Conservation (phyloP, 805 yeast genomes). For the Starmerella gropengiesseri region DNA sequence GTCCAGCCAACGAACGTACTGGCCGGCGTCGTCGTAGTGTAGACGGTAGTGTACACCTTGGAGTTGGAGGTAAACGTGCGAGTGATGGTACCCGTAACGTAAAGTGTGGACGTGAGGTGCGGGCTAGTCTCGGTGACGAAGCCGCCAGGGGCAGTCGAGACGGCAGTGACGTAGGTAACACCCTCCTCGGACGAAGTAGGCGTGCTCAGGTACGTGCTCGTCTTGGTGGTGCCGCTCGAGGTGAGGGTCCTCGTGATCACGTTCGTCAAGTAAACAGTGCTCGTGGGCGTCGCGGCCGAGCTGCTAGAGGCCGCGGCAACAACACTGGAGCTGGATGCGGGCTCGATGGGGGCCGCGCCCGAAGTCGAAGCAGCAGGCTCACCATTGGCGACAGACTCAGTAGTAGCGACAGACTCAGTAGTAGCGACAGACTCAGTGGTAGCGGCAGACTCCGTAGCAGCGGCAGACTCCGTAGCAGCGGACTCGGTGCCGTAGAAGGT, state of each 20-base stretch:
- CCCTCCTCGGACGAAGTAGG: conserved; percentile 15
- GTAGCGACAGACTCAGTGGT: conserved; percentile 1
- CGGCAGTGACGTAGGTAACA: conserved; percentile 17
- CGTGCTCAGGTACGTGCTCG: conserved; percentile 12
- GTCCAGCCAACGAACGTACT: conserved; percentile 1
- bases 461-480: not conserved
- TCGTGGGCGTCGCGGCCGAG: conserved; percentile 10
- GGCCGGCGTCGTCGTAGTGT: conserved; percentile 14
- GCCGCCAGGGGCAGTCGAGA: conserved; percentile 20
- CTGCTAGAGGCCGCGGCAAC: not conserved
- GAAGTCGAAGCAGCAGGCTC: conserved; percentile 2
- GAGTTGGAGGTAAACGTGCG: conserved; percentile 19
- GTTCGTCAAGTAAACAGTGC: conserved; percentile 18
- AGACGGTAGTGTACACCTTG: conserved; percentile 13
- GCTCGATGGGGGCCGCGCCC: conserved; percentile 5
- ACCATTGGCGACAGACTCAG: not conserved
- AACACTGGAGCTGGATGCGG: conserved; percentile 9
- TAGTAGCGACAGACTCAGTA: not conserved
- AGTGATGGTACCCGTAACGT: conserved; percentile 10
- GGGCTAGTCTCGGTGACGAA: conserved; percentile 11
- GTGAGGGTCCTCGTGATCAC: conserved; percentile 18
- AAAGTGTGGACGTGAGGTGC: conserved; percentile 11
- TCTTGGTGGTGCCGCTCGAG: conserved; percentile 12
- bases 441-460: conserved; percentile 2
- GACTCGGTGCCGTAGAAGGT: conserved; percentile 5